Conservation (phyloP, 225 moss, liverwort and hornwort genomes). For the Asterella californica region DNA sequence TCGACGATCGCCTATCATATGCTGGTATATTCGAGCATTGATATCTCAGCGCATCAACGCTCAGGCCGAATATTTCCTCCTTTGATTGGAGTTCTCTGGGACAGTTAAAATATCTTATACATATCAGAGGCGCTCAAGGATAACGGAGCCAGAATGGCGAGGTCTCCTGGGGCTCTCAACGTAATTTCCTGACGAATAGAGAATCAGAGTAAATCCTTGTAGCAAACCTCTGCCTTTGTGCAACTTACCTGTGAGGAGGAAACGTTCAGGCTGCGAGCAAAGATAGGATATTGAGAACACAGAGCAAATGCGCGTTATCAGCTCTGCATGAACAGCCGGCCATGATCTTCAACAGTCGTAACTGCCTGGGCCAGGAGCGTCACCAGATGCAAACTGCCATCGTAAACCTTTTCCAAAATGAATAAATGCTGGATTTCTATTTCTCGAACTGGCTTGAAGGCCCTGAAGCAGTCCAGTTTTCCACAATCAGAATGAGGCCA, state of each 20-base stretch:
- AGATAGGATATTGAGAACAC: not conserved
- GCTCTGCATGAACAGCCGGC: not conserved
- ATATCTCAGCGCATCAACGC: not conserved
- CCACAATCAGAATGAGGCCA: not conserved
- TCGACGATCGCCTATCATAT: not conserved
- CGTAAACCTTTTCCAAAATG: slow-evolving; percentile 69
- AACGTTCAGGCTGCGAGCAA: not conserved
- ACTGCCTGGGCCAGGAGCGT: slow-evolving; percentile 71
- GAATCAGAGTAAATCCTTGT: not conserved
- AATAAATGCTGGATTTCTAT: slow-evolving; percentile 67
- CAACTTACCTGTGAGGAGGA: not conserved
- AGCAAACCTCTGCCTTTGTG: not conserved
- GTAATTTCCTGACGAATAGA: not conserved
- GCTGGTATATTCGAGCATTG: not conserved
- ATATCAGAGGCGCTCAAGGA: not conserved
- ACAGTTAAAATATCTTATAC: not conserved
- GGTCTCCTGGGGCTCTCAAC: not conserved
- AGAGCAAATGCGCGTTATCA: not conserved
- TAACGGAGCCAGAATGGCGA: not conserved
- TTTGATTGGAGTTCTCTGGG: not conserved
- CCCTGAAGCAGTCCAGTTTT: slow-evolving; percentile 45
- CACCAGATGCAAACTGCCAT: slow-evolving; percentile 45
- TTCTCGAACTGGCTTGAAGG: slow-evolving; percentile 65
- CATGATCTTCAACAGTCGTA: slow-evolving; percentile 50
- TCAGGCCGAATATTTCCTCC: not conserved